Evolutionary conservation across 805 yeast species (phyloP), one percentile per base, ranked within the genome.

Genomic region (Kodamaea hsintzibuensis): DNA sequence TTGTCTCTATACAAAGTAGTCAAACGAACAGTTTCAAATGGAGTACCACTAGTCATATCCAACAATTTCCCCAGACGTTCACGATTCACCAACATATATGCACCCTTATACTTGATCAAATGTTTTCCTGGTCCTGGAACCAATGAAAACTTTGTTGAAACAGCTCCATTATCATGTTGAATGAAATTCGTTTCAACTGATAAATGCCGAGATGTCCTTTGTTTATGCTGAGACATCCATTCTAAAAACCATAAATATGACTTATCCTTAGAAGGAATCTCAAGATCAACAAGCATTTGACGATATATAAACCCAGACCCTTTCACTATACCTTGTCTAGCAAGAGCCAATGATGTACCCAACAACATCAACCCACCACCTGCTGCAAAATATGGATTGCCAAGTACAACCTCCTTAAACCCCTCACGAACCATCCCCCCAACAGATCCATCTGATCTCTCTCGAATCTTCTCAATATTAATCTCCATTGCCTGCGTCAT

Each of bases 81-180:
- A 55, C 99, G 82, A 60, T 86, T 89, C 17, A 95, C 91, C 55
- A 88, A 78, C 82, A 95, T 88, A 72, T 84, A 91, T 0, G 97
- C 96, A 7, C 93, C 93, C 60, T 85, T 81, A 71, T 93, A 95
- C 57, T 82, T 77, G 55, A 95, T 83, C 72, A 93, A 78, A 69
- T 95, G 99, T 61, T 87, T 89, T 2, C 99, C 99, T 0, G 98
- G 98, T 18, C 99, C 99, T 0, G 99, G 99, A 13, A 95, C 98
- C 53, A 95, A 81, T 47, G 91, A 84, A 68, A 95, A 92, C 55
- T 85, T 88, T 2, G 99, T 91, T 8, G 87, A 79, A 1, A 91
- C 89, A 1, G 96, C 83, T 0, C 98, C 98, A 65, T 93, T 93
- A 61, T 91, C 96, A 70, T 92, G 98, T 68, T 91, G 96, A 12